These are phyloP conservation scores for Pseudogymnoascus sp. DNA, from an alignment of 2,329 filamentous ascomycete species.

Conservation along the genomic window DNA sequence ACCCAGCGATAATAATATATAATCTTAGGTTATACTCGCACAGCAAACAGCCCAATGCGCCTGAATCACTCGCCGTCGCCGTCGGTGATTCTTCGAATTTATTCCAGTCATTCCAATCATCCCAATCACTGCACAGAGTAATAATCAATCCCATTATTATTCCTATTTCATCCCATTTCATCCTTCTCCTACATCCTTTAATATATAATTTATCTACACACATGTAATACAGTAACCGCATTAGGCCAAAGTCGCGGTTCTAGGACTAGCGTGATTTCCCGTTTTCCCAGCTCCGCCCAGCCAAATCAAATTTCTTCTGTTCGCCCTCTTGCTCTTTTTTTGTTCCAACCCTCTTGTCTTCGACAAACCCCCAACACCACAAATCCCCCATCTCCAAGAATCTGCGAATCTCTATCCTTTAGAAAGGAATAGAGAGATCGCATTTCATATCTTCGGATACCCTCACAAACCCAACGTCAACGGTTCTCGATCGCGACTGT, in stretches of 20 bases:
- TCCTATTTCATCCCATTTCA: background rate
- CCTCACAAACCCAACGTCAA: background rate
- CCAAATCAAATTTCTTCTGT: conserved; percentile 8
- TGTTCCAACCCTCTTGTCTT: conserved; percentile 7
- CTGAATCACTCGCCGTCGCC: background rate
- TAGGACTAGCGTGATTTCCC: conserved; percentile 6
- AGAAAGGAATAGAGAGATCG: conserved; percentile 9
- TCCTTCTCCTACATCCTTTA: background rate
- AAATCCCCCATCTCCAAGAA: background rate
- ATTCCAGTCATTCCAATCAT: background rate
- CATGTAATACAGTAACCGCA: conserved; percentile 4
- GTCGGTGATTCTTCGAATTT: background rate
- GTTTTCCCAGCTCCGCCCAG: conserved; percentile 7
- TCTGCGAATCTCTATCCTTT: conserved; percentile 8
- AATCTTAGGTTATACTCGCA: background rate
- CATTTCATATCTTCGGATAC: conserved; percentile 9
- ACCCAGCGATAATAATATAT: background rate
- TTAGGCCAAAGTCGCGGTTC: background rate
- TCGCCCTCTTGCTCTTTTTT: conserved; percentile 7
- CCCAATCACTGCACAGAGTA: background rate
- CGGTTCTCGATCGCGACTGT: conserved; percentile 4
- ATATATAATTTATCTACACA: conserved; percentile 2
- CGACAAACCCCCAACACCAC: background rate
- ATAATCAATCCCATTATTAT: background rate
- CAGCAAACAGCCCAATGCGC: background rate